Percentiles rank a stretch among this genome's conserved stretches.
Evolutionary conservation across 2,329 filamentous ascomycete species (phyloP).

Genomic region (Pseudogymnoascus sp.): DNA sequence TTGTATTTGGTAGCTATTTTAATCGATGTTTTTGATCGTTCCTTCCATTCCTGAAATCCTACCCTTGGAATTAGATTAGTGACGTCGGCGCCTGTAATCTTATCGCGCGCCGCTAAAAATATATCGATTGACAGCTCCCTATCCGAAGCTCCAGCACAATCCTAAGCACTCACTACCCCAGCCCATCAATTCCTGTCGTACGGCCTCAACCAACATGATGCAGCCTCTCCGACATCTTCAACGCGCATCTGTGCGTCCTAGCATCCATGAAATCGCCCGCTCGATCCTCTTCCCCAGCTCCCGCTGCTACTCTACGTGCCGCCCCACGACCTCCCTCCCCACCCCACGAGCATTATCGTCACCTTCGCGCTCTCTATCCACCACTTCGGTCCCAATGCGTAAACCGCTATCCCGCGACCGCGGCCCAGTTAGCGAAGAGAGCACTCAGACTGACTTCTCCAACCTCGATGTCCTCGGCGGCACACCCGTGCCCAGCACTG

Average conservation of each 20-base stretch:
- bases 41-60: background rate
- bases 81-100: constrained; percentile 1
- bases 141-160: background rate
- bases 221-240: background rate
- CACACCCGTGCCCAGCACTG: constrained; percentile 68
- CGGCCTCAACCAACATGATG: background rate
- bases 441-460: constrained; percentile 61
- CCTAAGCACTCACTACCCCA: background rate
- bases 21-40: background rate
- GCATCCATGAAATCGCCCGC: background rate
- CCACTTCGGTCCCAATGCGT: constrained; percentile 12
- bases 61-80: background rate
- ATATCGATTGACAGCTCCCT: background rate
- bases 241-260: background rate
- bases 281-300: background rate
- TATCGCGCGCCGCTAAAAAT: background rate
- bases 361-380: constrained; percentile 1
- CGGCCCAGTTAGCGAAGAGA: constrained; percentile 51
- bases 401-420: constrained; percentile 42
- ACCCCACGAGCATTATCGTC: background rate
- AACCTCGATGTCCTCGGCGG: constrained; percentile 71
- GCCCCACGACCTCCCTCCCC: background rate
- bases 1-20: background rate
- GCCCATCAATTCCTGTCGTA: background rate
- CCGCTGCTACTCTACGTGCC: background rate